Base-by-base conservation (phyloP, 495 filamentous ascomycete species). In the Lasiosphaeris hirsuta region DNA sequence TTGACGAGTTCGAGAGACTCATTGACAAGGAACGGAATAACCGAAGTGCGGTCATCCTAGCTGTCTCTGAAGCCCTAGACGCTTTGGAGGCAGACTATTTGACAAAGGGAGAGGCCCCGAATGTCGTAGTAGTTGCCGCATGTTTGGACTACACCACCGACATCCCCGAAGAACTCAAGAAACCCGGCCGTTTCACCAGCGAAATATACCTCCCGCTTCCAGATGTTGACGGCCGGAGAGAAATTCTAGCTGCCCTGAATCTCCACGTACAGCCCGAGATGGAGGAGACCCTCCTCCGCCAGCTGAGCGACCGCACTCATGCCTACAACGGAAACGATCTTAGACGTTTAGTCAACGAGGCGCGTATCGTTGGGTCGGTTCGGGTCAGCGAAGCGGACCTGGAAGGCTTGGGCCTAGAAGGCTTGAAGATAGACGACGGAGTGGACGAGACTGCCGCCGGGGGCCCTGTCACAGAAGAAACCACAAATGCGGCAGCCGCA, bases 201-300 rank as follows among this genome's bases (percentile, higher is more conserved):
- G 88, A 93, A 56, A 84, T 97, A 53, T 86, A 90, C 69, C 77
- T 97, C 19, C 84, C 91, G 10, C 78, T 96, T 8, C 94, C 94
- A 0, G 87, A 92, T 54, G 81, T 81, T 13, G 70, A 75, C 34
- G 84, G 88, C 57, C 81, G 92, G 35, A 82, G 77, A 34, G 84
- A 90, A 51, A 96, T 97, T 42, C 68, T 98, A n/a, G 72, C 75
- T 33, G 72, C 80, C 13, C 61, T 84, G 18, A 67, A 63, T 53
- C 71, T 75, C 6, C 62, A 63, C 6, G 63, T 78, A 10, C 42
- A 62, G 18, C 60, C 73, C 1, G 69, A 72, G 3, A 60, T 63
- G 9, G 71, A 70, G 42, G 67, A 72, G 1, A 68, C 69, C 7
- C 66, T 76, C 9, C 60, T 81, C 13, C 67, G 72, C 17, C 66